phyloP scores from a whole-genome alignment of 202 grass and related monocot genomes.

The Setaria viridis region DNA sequence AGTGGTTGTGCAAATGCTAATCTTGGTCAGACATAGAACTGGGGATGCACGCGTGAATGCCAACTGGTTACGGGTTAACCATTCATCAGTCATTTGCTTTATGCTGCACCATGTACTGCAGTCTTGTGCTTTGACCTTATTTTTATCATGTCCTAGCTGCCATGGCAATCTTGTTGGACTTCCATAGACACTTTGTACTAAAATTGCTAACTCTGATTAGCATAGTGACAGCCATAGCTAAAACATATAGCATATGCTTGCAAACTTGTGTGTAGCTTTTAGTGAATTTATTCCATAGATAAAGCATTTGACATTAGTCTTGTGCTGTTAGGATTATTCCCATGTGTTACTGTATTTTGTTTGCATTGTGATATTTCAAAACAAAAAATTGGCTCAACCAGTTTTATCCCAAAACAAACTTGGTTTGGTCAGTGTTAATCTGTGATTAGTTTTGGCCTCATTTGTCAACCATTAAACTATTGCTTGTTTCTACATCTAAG shows the following conservation, averaged over 20 bases:
- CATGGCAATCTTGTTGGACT: constrained; percentile 29
- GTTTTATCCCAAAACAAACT: constrained; percentile 21
- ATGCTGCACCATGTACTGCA: constrained; percentile 8
- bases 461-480: constrained; percentile 10
- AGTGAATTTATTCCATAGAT: background rate
- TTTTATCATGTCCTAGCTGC: constrained; percentile 18
- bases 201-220: constrained; percentile 21
- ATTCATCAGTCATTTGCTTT: constrained; percentile 36
- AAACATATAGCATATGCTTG: background rate
- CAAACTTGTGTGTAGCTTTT: constrained; percentile 16
- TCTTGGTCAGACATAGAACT: background rate
- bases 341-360: background rate
- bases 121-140: constrained; percentile 22
- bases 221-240: background rate
- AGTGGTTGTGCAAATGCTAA: background rate
- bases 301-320: background rate
- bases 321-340: constrained; percentile 25
- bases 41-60: background rate
- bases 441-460: constrained; percentile 9
- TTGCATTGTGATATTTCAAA: background rate
- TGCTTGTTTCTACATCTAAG: constrained; percentile 13
- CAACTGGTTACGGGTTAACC: constrained; percentile 8
- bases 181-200: background rate
- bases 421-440: background rate
- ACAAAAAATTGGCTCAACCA: background rate